phyloP scores from a whole-genome alignment of 352 stramenopile genomes.

The Aphanomyces astaci region DNA sequence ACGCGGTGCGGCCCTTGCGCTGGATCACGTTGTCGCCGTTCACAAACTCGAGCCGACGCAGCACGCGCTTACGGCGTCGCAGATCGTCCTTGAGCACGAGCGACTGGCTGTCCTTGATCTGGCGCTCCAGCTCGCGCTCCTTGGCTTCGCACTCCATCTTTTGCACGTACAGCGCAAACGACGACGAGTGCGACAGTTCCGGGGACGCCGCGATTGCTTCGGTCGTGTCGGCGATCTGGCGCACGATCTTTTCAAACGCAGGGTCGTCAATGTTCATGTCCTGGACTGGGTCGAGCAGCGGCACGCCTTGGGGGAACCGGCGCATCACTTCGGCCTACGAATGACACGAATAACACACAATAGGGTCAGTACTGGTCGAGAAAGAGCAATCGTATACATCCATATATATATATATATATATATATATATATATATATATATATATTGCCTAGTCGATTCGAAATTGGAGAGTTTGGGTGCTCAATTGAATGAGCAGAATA shows the following conservation, averaged over 20 bases:
- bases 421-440: no score
- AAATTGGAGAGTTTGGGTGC: no score
- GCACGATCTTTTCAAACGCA: constrained; percentile 85
- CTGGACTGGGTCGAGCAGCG: constrained; percentile 89
- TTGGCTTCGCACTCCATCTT: constrained; percentile 90
- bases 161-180: constrained; percentile 84
- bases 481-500: no score
- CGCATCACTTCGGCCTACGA: constrained; percentile 53
- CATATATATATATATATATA: no score
- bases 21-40: constrained; percentile 95
- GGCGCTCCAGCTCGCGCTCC: constrained; percentile 87
- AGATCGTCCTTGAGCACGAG: constrained; percentile 95
- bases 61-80: constrained; percentile 92
- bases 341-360: no score
- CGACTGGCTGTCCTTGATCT: constrained; percentile 92
- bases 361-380: no score
- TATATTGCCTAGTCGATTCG: no score
- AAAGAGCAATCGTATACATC: no score
- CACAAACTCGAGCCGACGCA: constrained; percentile 95
- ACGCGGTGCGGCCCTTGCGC: constrained; percentile 97
- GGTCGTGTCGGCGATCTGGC: constrained; percentile 67
- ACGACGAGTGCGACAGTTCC: constrained; percentile 51
- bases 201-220: constrained; percentile 51
- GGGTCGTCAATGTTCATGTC: constrained; percentile 92
- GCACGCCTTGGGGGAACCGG: constrained; percentile 74